Evolutionary conservation across 768 basidiomycete genomes (phyloP).

Genomic region (Cystobasidium ongulense): DNA sequence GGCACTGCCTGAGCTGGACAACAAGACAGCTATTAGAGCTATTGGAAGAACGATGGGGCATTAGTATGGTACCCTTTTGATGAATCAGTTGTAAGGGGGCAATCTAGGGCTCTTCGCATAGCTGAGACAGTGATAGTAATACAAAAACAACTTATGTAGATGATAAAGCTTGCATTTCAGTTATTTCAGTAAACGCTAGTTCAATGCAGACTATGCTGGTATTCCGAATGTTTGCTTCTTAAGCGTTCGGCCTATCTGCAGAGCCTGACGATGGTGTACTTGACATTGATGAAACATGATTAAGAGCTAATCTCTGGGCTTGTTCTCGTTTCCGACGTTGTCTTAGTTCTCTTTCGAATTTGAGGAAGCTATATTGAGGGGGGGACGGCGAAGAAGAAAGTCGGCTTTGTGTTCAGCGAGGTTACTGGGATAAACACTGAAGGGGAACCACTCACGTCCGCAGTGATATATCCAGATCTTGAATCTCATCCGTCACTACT

Average conservation of each 20-base stretch:
- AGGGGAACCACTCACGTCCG: slow-evolving; percentile 18
- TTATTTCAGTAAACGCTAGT: too few species aligned
- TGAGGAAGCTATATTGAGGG: slow-evolving; percentile 1
- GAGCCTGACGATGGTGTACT: neutral
- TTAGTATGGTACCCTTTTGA: neutral
- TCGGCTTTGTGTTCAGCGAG: too few species aligned
- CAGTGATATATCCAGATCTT: slow-evolving; percentile 25
- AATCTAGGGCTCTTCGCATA: too few species aligned
- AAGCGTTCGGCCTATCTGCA: neutral
- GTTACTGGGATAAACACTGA: neutral
- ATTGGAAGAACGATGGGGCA: slow-evolving; percentile 22
- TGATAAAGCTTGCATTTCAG: too few species aligned
- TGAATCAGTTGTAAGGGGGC: neutral
- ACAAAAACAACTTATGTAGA: neutral
- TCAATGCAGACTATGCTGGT: neutral
- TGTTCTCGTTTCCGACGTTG: neutral
- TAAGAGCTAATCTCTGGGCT: neutral
- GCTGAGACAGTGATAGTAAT: neutral
- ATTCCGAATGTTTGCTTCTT: neutral
- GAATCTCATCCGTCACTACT: slow-evolving; percentile 8
- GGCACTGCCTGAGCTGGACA: slow-evolving; percentile 25
- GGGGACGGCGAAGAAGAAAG: too few species aligned
- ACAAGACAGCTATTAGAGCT: slow-evolving; percentile 1
- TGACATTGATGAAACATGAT: slow-evolving; percentile 19
- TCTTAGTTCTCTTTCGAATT: slow-evolving; percentile 22